Evolutionary conservation across 2,329 filamentous ascomycete species (phyloP).

Genomic region (Helicocarpus griseus): DNA sequence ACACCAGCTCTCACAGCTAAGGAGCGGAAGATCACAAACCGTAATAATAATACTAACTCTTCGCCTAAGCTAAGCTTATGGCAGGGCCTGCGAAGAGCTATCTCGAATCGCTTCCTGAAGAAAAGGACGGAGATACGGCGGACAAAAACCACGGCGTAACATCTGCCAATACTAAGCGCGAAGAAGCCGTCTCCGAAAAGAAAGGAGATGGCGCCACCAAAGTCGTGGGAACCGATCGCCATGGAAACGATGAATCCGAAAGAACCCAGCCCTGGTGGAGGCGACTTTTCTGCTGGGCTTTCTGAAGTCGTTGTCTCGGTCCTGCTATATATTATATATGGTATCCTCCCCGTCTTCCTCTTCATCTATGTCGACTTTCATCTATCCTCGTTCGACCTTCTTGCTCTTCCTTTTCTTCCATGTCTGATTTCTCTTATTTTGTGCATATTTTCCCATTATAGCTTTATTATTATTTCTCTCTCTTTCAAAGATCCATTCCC

Average conservation of each 20-base stretch:
- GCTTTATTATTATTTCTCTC: neutral
- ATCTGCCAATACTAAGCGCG: neutral
- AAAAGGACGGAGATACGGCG: conserved; percentile 6
- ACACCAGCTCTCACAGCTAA: conserved; percentile 14
- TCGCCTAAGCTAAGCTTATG: conserved; percentile 6
- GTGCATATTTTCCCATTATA: neutral
- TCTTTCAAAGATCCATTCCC: neutral
- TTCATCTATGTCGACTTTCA: neutral
- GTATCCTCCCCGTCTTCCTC: neutral
- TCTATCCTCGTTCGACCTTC: neutral
- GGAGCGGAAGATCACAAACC: conserved; percentile 9
- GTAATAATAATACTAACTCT: conserved; percentile 1
- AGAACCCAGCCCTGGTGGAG: neutral
- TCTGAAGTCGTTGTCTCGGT: neutral
- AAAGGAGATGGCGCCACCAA: neutral
- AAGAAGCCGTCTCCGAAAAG: neutral
- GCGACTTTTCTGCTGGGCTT: neutral
- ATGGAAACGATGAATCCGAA: neutral
- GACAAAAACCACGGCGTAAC: neutral
- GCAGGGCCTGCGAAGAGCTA: conserved; percentile 7
- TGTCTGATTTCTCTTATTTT: neutral
- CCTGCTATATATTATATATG: neutral
- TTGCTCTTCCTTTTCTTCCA: neutral
- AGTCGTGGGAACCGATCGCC: neutral
- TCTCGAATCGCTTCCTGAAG: conserved; percentile 8